Percentiles rank a stretch among this genome's conserved stretches.
Conservation (phyloP, 257 asterid species). For the Knoxia roxburghii region DNA sequence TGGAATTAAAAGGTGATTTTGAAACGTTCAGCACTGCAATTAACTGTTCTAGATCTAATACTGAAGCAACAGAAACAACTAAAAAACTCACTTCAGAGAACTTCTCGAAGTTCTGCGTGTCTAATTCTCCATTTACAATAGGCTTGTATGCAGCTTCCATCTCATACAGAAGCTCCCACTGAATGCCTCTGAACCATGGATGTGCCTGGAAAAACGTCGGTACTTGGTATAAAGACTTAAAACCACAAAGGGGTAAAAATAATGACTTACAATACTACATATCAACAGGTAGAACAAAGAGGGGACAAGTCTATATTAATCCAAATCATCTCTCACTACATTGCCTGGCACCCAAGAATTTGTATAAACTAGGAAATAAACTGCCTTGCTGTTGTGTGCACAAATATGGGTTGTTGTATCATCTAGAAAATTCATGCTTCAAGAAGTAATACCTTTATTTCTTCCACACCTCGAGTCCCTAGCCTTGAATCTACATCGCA, state of each 20-base stretch:
- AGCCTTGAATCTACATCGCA: slow-evolving; percentile 89
- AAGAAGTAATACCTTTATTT: slow-evolving; percentile 62
- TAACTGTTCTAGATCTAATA: not conserved
- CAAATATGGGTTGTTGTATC: not conserved
- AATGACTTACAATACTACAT: not conserved
- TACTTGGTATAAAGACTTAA: not conserved
- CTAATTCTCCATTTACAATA: slow-evolving; percentile 73
- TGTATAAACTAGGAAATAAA: not conserved
- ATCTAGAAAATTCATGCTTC: not conserved
- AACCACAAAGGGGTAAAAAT: not conserved
- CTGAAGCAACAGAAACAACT: not conserved
- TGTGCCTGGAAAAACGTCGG: slow-evolving; percentile 59
- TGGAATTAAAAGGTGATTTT: not conserved
- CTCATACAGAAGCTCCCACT: slow-evolving; percentile 88
- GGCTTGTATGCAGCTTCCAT: slow-evolving; percentile 97
- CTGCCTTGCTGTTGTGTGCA: not conserved
- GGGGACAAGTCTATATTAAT: not conserved
- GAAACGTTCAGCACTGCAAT: slow-evolving; percentile 1
- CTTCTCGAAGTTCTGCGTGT: slow-evolving; percentile 93
- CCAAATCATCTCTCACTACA: not conserved
- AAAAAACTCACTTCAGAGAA: slow-evolving; percentile 65
- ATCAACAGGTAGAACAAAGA: not conserved
- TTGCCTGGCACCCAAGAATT: too few species aligned
- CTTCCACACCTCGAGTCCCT: slow-evolving; percentile 91
- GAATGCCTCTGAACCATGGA: slow-evolving; percentile 70